phyloP scores from a whole-genome alignment of 2,329 filamentous ascomycete species.

The Akanthomyces muscarius region DNA sequence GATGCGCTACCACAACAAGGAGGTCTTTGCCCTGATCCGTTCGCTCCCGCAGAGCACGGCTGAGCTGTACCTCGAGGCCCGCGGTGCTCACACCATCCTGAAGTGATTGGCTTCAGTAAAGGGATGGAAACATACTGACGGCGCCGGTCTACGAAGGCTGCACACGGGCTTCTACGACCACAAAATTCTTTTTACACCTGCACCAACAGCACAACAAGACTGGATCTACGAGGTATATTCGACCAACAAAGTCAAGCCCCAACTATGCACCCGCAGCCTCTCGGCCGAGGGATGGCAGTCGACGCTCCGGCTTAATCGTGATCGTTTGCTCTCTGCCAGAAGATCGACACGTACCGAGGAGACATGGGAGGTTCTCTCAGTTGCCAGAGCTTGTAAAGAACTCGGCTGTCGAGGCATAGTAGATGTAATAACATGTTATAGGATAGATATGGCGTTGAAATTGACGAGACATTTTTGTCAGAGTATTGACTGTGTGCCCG shows the following conservation, averaged over 20 bases:
- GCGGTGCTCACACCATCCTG: slow-evolving; percentile 87
- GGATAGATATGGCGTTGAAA: slow-evolving; percentile 2
- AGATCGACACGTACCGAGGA: slow-evolving; percentile 72
- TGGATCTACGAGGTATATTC: slow-evolving; percentile 47
- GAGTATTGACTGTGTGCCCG: not conserved
- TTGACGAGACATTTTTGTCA: not conserved
- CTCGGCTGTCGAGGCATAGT: slow-evolving; percentile 53
- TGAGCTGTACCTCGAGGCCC: slow-evolving; percentile 83
- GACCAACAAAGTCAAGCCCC: slow-evolving; percentile 95
- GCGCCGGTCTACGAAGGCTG: not conserved
- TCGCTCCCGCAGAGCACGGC: slow-evolving; percentile 75
- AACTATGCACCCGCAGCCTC: slow-evolving; percentile 79
- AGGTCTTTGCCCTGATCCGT: slow-evolving; percentile 82
- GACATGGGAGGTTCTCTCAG: slow-evolving; percentile 62
- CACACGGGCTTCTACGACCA: slow-evolving; percentile 2
- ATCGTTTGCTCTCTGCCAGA: slow-evolving; percentile 77
- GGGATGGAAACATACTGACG: not conserved
- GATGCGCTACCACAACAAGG: slow-evolving; percentile 86
- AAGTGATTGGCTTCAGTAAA: slow-evolving; percentile 55
- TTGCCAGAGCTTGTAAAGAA: slow-evolving; percentile 48
- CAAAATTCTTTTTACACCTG: not conserved
- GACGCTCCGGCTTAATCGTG: slow-evolving; percentile 99
- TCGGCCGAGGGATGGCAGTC: slow-evolving; percentile 77
- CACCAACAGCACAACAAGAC: not conserved
- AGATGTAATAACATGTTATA: slow-evolving; percentile 18